These are phyloP conservation scores for Hymenoscyphus repandus DNA, from an alignment of 2,329 filamentous ascomycete genomes.

Conservation along the genomic window DNA sequence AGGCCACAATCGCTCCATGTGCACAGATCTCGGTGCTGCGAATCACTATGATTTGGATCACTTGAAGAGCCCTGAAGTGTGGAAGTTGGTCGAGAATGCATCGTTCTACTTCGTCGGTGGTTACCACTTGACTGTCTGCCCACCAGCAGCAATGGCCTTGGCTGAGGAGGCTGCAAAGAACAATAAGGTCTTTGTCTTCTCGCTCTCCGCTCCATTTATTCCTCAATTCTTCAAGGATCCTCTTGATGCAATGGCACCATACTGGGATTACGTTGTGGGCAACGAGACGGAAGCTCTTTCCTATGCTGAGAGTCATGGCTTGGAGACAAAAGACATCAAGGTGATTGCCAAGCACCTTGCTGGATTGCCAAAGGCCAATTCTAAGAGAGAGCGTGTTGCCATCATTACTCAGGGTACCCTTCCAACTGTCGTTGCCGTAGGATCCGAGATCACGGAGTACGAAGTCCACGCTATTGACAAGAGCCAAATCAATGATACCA, in stretches of 20 bases:
- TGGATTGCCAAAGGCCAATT: conserved; percentile 88
- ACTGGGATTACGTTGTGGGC: conserved; percentile 94
- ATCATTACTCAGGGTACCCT: conserved; percentile 94
- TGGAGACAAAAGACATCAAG: conserved; percentile 70
- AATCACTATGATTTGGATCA: conserved; percentile 97
- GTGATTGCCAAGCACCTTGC: conserved; percentile 83
- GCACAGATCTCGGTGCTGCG: conserved; percentile 90
- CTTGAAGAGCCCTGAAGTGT: conserved; percentile 84
- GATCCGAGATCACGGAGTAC: conserved; percentile 70
- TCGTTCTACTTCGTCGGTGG: conserved; percentile 90
- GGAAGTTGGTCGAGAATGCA: conserved; percentile 84
- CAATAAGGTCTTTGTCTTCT: conserved; percentile 90
- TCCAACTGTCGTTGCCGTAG: conserved; percentile 78
- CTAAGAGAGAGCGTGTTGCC: conserved; percentile 73
- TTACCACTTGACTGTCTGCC: conserved; percentile 95
- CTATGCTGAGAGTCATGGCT: conserved; percentile 76
- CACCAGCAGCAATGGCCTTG: conserved; percentile 81
- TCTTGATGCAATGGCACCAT: conserved; percentile 77
- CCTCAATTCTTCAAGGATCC: conserved; percentile 96
- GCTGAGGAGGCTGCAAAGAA: conserved; percentile 82
- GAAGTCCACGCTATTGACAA: conserved; percentile 73
- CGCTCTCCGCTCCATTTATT: conserved; percentile 93
- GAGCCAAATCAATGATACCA: conserved; percentile 88
- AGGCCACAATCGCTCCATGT: conserved; percentile 89
- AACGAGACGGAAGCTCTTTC: conserved; percentile 93